Evolutionary conservation across 2,329 filamentous ascomycete species (phyloP).

Genomic region (Monosporascus ibericus): DNA sequence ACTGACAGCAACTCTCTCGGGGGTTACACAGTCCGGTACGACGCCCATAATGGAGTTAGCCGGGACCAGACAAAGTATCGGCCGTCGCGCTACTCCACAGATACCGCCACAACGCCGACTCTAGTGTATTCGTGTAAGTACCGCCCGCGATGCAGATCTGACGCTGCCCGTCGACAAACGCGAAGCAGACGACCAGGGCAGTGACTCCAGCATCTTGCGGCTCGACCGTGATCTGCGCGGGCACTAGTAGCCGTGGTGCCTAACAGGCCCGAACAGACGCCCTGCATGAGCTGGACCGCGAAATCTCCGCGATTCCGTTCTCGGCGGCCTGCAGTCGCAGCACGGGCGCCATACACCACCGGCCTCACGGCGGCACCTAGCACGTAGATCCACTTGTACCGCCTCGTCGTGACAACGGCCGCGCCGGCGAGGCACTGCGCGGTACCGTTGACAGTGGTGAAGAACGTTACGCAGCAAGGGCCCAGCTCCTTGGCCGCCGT

Average conservation of each 20-base stretch:
- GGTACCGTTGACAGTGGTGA: conserved; percentile 31
- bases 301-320: conserved; percentile 38
- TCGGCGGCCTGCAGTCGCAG: conserved; percentile 37
- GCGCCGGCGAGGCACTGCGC: conserved; percentile 35
- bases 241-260: conserved; percentile 34
- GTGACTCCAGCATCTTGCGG: conserved; percentile 39
- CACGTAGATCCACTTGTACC: conserved; percentile 42
- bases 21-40: conserved; percentile 33
- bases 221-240: conserved; percentile 40
- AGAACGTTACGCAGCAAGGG: conserved; percentile 35
- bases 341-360: conserved; percentile 19
- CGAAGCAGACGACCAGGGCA: conserved; percentile 35
- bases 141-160: conserved; percentile 38
- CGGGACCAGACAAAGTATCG: conserved; percentile 30
- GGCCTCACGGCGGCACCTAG: conserved; percentile 29
- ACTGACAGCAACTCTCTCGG: conserved; percentile 35
- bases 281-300: conserved; percentile 41
- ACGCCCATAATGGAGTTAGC: conserved; percentile 39
- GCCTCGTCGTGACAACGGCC: conserved; percentile 34
- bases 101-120: conserved; percentile 27
- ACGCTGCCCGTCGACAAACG: conserved; percentile 33
- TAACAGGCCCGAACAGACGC: conserved; percentile 40
- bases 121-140: conserved; percentile 41
- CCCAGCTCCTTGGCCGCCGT: conserved; percentile 35
- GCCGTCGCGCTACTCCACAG: conserved; percentile 27